These are phyloP conservation scores for Fusarium liriodendri DNA, from an alignment of 2,329 filamentous ascomycete genomes.

Conservation along the genomic window DNA sequence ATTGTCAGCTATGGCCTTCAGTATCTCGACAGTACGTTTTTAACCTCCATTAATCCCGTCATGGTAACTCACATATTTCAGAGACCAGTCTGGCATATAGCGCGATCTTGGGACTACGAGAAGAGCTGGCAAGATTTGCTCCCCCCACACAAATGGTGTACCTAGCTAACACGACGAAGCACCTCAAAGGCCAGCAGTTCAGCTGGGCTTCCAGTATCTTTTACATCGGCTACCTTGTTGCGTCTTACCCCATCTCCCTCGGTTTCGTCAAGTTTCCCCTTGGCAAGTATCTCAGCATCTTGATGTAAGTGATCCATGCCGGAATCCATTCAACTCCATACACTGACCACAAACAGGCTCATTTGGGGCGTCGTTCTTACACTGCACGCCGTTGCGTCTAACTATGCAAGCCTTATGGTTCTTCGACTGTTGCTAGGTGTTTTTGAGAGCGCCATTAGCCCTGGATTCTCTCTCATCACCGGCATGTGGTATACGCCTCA, in stretches of 20 bases:
- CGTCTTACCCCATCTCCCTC: constrained; percentile 35
- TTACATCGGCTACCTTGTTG: constrained; percentile 60
- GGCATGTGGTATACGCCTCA: constrained; percentile 46
- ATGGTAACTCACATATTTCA: not conserved
- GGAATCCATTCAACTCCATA: not conserved
- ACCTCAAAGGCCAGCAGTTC: constrained; percentile 52
- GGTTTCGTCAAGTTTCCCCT: constrained; percentile 35
- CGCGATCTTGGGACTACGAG: constrained; percentile 17
- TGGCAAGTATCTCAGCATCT: constrained; percentile 35
- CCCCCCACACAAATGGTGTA: fast-evolving
- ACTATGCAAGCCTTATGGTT: constrained; percentile 44
- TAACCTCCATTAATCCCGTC: not conserved
- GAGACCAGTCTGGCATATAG: constrained; percentile 27
- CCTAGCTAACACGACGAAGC: not conserved
- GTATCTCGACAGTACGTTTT: constrained; percentile 18
- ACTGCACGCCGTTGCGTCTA: constrained; percentile 47
- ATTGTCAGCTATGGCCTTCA: constrained; percentile 26
- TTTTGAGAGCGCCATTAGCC: constrained; percentile 41
- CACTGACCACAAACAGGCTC: not conserved
- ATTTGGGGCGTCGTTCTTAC: constrained; percentile 50
- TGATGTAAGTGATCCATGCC: constrained; percentile 11
- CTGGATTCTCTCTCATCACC: constrained; percentile 41
- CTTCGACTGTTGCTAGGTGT: constrained; percentile 42
- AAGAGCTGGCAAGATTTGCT: not conserved
- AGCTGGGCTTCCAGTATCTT: constrained; percentile 60